Conservation (phyloP, 805 yeast species). For the Teunomyces barrocoloradensis region DNA sequence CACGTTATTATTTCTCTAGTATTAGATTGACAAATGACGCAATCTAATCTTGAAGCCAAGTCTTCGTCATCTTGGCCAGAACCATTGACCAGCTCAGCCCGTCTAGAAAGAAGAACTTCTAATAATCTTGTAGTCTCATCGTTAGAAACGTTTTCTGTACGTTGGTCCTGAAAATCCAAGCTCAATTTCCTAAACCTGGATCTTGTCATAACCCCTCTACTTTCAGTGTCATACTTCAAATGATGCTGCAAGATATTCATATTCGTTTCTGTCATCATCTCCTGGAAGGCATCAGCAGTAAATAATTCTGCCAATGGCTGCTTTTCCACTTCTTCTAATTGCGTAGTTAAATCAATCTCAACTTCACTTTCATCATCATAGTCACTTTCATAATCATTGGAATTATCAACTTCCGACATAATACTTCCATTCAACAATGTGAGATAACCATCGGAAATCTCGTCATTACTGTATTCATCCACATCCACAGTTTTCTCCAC, state of each 20-base stretch:
- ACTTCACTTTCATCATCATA: slow-evolving; percentile 8
- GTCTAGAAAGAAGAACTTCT: slow-evolving; percentile 19
- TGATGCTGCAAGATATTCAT: slow-evolving; percentile 27
- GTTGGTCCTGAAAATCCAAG: not conserved
- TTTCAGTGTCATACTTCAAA: slow-evolving; percentile 15
- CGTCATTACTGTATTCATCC: slow-evolving; percentile 16
- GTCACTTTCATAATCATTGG: slow-evolving; percentile 22
- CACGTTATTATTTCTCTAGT: slow-evolving; percentile 77
- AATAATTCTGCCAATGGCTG: slow-evolving; percentile 19
- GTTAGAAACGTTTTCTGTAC: not conserved
- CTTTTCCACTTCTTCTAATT: not conserved
- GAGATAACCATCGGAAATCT: slow-evolving; percentile 19
- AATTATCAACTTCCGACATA: slow-evolving; percentile 38
- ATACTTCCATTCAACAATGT: slow-evolving; percentile 22
- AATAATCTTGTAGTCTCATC: slow-evolving; percentile 20
- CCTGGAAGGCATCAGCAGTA: slow-evolving; percentile 24
- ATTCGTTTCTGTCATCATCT: slow-evolving; percentile 17
- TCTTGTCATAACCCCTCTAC: slow-evolving; percentile 30
- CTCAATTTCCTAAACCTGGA: slow-evolving; percentile 20
- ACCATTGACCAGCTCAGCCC: slow-evolving; percentile 6
- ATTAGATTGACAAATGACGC: slow-evolving; percentile 80
- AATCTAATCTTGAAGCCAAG: slow-evolving; percentile 39
- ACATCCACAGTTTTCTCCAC: slow-evolving; percentile 7
- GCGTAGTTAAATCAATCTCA: not conserved
- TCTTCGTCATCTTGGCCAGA: slow-evolving; percentile 23